Evolutionary conservation across 257 asterid genomes (phyloP), one percentile per base, ranked within the genome.

Genomic region (Penstemon newberryi): DNA sequence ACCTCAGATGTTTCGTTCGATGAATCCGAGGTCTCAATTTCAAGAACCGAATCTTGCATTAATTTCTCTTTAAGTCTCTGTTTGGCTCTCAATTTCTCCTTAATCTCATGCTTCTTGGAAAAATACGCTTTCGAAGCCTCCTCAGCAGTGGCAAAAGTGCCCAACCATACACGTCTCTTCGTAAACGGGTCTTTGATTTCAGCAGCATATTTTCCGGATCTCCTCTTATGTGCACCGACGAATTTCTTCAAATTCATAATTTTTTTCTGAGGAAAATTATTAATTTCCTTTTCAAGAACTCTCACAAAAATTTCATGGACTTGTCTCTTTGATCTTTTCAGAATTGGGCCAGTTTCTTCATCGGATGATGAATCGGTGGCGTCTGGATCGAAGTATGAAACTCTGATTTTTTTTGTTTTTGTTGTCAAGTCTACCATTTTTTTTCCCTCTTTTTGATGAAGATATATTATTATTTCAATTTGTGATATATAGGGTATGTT

Each of bases 351-450:
- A 6, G 36, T 4, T 54, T 11, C 53, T 19, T 83, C 88, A 13
- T 80, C 81, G 12, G 88, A 83, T 0, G 88, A 83, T 61, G 83
- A 77, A 41, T 80, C 85, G 38, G 88, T 83, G 68, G 88, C 88
- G 74, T 83, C 79, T 4, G 88, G 85, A 73, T 83, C 88, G 25
- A 72, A 40, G 50, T 75, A 83, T 5, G 71, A 53, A 33, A 83
- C 66, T 69, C 80, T 70, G 56, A 80, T 60, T 65, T 56, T 77
- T 19, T 42, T 66, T 5, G 12, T 13, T 25, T 25, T 25, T 25
- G 33, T 25, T 25, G 33, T 25, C 33, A 25, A 25, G 33, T 25
- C 33, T 25, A 1, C 33, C 33, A 25, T 25, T 25, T 25, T 25
- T 25, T 25, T 25, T 25, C 0, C 1, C 33, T 25, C 33, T 25